Percentiles rank a stretch among this genome's conserved stretches.
phyloP scores from a whole-genome alignment of 208 protist species.

The Wallacemonas sp. region DNA sequence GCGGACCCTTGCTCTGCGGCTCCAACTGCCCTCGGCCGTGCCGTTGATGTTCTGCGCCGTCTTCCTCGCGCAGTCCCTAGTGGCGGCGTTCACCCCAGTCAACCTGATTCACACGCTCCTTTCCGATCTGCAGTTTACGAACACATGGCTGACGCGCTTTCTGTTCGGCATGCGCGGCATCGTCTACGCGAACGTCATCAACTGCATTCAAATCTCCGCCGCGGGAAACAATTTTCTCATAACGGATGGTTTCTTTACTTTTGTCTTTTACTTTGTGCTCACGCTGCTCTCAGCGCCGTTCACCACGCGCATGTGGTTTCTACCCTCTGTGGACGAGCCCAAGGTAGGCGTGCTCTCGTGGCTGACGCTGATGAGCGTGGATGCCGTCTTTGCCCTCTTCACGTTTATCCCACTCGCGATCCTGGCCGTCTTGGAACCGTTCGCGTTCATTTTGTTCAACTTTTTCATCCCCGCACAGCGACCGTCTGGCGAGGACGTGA shows the following conservation, averaged over 20 bases:
- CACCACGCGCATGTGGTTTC: constrained; percentile 75
- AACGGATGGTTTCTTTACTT: constrained; percentile 38
- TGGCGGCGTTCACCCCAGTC: constrained; percentile 34
- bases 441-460: constrained; percentile 64
- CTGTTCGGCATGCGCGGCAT: constrained; percentile 73
- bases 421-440: constrained; percentile 59
- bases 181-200: constrained; percentile 66
- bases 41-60: constrained; percentile 59
- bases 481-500: constrained; percentile 26
- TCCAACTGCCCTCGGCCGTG: constrained; percentile 54
- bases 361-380: constrained; percentile 62
- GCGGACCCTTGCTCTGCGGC: constrained; percentile 31
- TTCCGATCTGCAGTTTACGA: constrained; percentile 58
- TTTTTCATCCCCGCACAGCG: constrained; percentile 45
- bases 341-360: constrained; percentile 53
- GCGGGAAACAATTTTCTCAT: constrained; percentile 76
- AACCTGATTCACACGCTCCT: constrained; percentile 61
- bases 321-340: constrained; percentile 77
- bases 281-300: constrained; percentile 63
- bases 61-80: constrained; percentile 54
- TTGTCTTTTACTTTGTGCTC: constrained; percentile 61
- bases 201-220: constrained; percentile 68
- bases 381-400: constrained; percentile 39
- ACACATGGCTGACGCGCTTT: constrained; percentile 60
- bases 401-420: constrained; percentile 61